These are phyloP conservation scores for Gracilariopsis chorda DNA, from an alignment of 23 red algal genomes.

Conservation along the genomic window DNA sequence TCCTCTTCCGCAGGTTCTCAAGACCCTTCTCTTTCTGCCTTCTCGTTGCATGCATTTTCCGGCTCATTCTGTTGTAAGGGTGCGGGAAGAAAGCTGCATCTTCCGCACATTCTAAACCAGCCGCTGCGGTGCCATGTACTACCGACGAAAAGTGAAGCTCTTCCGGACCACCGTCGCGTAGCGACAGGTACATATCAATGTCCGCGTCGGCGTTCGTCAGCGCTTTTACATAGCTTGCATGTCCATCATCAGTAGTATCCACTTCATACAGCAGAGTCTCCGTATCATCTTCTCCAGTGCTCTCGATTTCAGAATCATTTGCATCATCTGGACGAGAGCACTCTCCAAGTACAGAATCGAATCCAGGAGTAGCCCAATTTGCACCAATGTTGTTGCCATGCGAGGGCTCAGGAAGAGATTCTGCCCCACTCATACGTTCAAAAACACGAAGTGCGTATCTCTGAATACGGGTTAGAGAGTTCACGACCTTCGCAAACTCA, in stretches of 20 bases:
- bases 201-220: conserved; percentile 69
- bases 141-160: conserved; percentile 73
- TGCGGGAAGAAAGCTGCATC: conserved; percentile 91
- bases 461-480: conserved; percentile 41
- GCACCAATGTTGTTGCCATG: not conserved
- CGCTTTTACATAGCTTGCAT: conserved; percentile 55
- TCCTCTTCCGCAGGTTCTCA: conserved; percentile 22
- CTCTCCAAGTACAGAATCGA: not conserved
- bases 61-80: conserved; percentile 80
- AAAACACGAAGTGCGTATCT: conserved; percentile 57
- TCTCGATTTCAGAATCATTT: not conserved
- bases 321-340: not conserved
- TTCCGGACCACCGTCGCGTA: conserved; percentile 81
- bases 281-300: not conserved
- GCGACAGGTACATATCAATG: conserved; percentile 71
- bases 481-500: not conserved
- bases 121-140: conserved; percentile 82
- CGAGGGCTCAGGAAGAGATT: not conserved
- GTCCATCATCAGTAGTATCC: conserved; percentile 37
- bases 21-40: conserved; percentile 66
- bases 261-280: conserved; percentile 48
- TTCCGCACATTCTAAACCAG: conserved; percentile 82
- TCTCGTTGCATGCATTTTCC: conserved; percentile 50
- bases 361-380: not conserved
- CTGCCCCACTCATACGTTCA: not conserved